Evolutionary conservation across 306 rosid genomes (phyloP), one percentile per base, ranked within the genome.

Genomic region (Aeschynomene evenia): DNA sequence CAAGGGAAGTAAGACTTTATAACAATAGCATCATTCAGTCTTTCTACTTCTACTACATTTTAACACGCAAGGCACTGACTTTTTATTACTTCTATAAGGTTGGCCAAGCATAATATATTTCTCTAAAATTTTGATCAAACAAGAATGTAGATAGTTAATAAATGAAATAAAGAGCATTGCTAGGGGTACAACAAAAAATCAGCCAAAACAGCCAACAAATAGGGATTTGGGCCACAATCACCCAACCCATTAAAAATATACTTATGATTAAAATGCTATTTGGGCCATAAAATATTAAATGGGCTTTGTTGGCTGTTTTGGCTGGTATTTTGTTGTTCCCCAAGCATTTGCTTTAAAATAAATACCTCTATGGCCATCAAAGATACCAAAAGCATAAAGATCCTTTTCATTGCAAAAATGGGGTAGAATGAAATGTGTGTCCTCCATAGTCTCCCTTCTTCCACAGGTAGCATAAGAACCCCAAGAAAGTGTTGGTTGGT

Each of bases 401-500:
- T 90, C 88, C 58, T 81, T 71, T 81, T 85, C 88, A 70, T 74
- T 66, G 65, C 84, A 75, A 71, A 88, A 18, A 60, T 73, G 80
- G 33, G 95, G 98, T 65, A 84, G 79, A 66, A 91, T 80, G 68
- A 90, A 90, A 91, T 88, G 92, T 14, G 91, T 81, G 66, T 94
- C 98, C 91, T 94, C 98, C 98, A 88, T 91, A 20, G 86, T 75
- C 86, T 94, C 97, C 83, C 98, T 84, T 85, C 89, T 85, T 52
- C 97, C 98, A 52, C 96, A 81, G 34, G 98, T 87, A 53, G 98
- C 91, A 74, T 84, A 90, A 73, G 97, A 94, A 75, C 98, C 98
- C 87, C 89, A 87, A 50, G 96, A 85, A 65, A 94, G 88, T 74
- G 60, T 49, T 53, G 98, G 97, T 71, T 31, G 63, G 79, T 90